These are phyloP conservation scores for Gryganskiella cystojenkinii DNA, from an alignment of 192 early-diverging fungal species.

Conservation along the genomic window DNA sequence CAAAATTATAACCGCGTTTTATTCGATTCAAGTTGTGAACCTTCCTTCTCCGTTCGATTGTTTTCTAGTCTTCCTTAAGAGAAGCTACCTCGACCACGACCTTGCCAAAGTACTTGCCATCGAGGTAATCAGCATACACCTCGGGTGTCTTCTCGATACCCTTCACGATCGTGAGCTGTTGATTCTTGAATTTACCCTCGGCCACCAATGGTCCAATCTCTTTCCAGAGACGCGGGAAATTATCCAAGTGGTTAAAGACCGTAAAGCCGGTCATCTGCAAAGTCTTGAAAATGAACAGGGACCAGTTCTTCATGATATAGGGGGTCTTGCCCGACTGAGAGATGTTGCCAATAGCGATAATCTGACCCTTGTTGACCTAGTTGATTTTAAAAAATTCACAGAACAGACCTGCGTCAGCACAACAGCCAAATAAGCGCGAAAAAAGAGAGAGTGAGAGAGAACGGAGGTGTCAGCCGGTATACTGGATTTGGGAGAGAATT, in stretches of 20 bases:
- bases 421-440: too few species aligned
- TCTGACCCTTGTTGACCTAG: slow-evolving; percentile 66
- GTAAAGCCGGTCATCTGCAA: slow-evolving; percentile 76
- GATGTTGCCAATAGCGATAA: slow-evolving; percentile 79
- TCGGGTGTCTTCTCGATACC: slow-evolving; percentile 72
- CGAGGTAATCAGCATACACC: slow-evolving; percentile 64
- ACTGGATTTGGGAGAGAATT: too few species aligned
- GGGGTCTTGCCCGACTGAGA: slow-evolving; percentile 68
- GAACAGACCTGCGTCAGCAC: too few species aligned
- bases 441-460: too few species aligned
- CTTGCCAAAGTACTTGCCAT: slow-evolving; percentile 75
- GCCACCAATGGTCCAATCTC: slow-evolving; percentile 66
- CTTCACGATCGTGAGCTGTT: slow-evolving; percentile 60
- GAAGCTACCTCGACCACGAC: slow-evolving; percentile 58
- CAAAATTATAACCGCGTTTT: too few species aligned
- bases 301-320: slow-evolving; percentile 67
- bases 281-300: slow-evolving; percentile 63
- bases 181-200: slow-evolving; percentile 70
- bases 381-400: too few species aligned
- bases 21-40: too few species aligned
- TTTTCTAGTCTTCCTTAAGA: too few species aligned
- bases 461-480: too few species aligned
- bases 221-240: slow-evolving; percentile 62
- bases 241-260: slow-evolving; percentile 58
- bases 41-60: too few species aligned